Percentiles rank a stretch among this genome's conserved stretches.
phyloP scores from a whole-genome alignment of 805 yeast species.

The Ogataea trehalophila region DNA sequence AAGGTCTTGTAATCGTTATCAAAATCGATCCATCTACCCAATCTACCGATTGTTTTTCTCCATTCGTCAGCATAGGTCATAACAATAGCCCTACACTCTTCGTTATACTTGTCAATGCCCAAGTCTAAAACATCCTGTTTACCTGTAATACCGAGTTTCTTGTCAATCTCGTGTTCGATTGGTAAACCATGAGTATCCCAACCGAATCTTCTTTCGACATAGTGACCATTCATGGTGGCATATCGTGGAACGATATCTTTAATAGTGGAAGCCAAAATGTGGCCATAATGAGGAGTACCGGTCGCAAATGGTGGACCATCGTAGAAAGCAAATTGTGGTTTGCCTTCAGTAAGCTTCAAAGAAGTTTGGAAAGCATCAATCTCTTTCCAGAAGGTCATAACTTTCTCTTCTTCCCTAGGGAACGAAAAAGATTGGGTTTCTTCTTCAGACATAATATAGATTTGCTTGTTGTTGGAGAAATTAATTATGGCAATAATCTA shows the following conservation, averaged over 20 bases:
- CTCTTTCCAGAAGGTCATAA: slow-evolving; percentile 79
- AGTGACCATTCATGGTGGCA: slow-evolving; percentile 95
- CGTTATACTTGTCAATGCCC: slow-evolving; percentile 93
- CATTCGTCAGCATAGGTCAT: slow-evolving; percentile 96
- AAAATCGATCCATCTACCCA: slow-evolving; percentile 99
- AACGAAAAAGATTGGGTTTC: slow-evolving; percentile 51
- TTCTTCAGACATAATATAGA: slow-evolving; percentile 24
- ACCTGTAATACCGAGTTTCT: slow-evolving; percentile 87
- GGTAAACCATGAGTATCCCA: slow-evolving; percentile 99
- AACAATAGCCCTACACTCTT: slow-evolving; percentile 92
- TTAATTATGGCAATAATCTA: too few relatives aligned
- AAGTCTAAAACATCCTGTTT: slow-evolving; percentile 90
- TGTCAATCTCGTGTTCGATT: slow-evolving; percentile 97
- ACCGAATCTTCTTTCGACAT: slow-evolving; percentile 96
- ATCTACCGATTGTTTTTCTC: slow-evolving; percentile 87
- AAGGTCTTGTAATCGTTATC: slow-evolving; percentile 97
- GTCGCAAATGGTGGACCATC: slow-evolving; percentile 99
- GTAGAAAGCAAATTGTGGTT: slow-evolving; percentile 85
- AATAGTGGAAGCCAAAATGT: slow-evolving; percentile 91
- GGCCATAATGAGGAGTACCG: slow-evolving; percentile 99
- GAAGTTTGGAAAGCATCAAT: slow-evolving; percentile 92
- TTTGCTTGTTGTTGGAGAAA: too few relatives aligned
- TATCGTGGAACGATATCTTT: slow-evolving; percentile 97
- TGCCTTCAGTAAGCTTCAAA: slow-evolving; percentile 74
- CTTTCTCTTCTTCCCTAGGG: slow-evolving; percentile 84